Evolutionary conservation across 345 rosid genomes (phyloP), one percentile per base, ranked within the genome.

Genomic region (Boechera retrofracta): DNA sequence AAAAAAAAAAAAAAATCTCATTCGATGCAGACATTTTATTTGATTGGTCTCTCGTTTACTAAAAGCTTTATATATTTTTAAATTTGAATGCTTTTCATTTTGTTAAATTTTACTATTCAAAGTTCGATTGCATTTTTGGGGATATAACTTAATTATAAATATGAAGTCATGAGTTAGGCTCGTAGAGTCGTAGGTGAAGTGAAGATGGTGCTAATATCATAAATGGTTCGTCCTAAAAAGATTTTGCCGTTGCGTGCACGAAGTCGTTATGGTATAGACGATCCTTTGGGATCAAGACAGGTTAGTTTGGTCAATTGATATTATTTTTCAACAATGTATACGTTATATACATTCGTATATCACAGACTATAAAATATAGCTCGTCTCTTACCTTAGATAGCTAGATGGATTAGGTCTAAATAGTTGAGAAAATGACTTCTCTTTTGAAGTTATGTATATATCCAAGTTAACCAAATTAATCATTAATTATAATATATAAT

Each of bases 171-270:
- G 33, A 16, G 26, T 52, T 39, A 51, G 53, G 70, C 60, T 57
- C 42, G 8, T 39, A 51, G 53, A 62, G 52, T 57, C 52, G 8
- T 36, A 11, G 7, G 33, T 36, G 67, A 58, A 57, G 35, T 48
- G 59, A 31, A 31, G 13, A 67, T 75, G 74, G 18, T 12, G 68
- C 52, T 69, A 60, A n/a, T 15, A 41, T 49, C 62, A 28, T 52
- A 29, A 38, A 6, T 69, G 63, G 49, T 24, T 69, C 11, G 67
- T 63, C 61, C 5, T 6, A 36, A 71, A 24, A 39, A 26, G 42
- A 53, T 64, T 66, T 72, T 66, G 28, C 63, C 58, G 57, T 78
- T 59, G 49, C 73, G 81, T 78, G 77, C 81, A 78, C 81, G 77
- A 49, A 6, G 55, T 47, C 10, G 16, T 78, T 57, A 7, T 49